Percentiles rank a stretch among this genome's conserved stretches.
Conservation (phyloP, 2,329 filamentous ascomycete genomes). For the Alternaria brassicae region DNA sequence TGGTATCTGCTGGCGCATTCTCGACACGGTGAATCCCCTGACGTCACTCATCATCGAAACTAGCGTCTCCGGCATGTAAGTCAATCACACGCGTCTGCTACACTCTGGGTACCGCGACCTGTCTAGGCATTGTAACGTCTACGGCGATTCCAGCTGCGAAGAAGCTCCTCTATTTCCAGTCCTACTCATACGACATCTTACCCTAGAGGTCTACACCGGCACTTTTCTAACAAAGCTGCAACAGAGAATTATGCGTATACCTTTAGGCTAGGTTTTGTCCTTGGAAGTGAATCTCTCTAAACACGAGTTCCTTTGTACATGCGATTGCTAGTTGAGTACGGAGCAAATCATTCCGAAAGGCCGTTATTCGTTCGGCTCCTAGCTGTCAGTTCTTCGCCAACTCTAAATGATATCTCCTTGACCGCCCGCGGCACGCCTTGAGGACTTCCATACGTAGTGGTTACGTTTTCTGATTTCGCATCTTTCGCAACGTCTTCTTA, state of each 20-base stretch:
- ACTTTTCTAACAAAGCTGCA: background rate
- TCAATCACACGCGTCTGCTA: background rate
- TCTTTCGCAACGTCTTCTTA: slow-evolving; percentile 5
- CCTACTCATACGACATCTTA: too few species aligned
- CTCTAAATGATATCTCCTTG: background rate
- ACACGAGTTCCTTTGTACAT: too few species aligned
- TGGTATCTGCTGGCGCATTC: background rate
- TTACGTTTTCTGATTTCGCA: slow-evolving; percentile 13
- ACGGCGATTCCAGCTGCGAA: too few species aligned
- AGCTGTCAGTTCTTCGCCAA: background rate
- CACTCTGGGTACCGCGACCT: too few species aligned
- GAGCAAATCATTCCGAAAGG: background rate
- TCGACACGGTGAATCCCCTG: background rate
- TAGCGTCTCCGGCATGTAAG: background rate
- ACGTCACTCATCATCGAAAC: background rate
- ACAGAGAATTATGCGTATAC: too few species aligned
- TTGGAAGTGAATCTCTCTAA: too few species aligned
- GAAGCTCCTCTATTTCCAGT: too few species aligned
- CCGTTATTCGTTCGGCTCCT: slow-evolving; percentile 2
- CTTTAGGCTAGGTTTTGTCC: too few species aligned
- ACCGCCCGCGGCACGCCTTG: background rate
- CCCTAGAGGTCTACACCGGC: too few species aligned
- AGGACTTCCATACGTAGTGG: slow-evolving; percentile 3
- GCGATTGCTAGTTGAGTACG: background rate
- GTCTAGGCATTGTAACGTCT: too few species aligned